Conservation (phyloP, 2,329 filamentous ascomycete species). For the Alternaria arborescens region DNA sequence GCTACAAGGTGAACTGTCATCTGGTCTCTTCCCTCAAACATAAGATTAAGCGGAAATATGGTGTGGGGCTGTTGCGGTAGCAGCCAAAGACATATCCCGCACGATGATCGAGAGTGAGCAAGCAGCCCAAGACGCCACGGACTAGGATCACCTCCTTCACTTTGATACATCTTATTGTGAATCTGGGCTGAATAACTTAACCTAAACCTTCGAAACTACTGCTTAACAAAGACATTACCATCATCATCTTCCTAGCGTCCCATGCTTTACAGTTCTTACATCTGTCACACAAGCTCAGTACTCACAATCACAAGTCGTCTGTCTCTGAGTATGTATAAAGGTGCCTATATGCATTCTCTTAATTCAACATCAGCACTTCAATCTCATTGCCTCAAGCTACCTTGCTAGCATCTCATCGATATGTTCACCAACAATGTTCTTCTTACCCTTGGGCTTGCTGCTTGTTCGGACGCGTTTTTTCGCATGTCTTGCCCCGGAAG, state of each 20-base stretch:
- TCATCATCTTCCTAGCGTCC: not conserved
- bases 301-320: not conserved
- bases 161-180: not conserved
- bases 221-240: conserved; percentile 1
- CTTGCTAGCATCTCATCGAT: not conserved
- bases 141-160: not conserved
- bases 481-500: conserved; percentile 40
- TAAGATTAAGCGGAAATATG: not conserved
- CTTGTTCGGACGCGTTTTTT: conserved; percentile 34
- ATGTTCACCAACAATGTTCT: conserved; percentile 29
- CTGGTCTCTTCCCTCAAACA: not conserved
- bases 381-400: not conserved
- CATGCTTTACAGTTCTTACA: conserved; percentile 1
- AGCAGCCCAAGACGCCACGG: not conserved
- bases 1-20: not conserved
- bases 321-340: not conserved
- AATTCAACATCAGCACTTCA: not conserved
- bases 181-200: not conserved
- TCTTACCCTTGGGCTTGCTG: conserved; percentile 23
- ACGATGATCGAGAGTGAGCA: not conserved
- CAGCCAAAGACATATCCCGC: not conserved
- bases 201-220: not conserved
- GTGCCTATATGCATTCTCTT: not conserved
- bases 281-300: not conserved
- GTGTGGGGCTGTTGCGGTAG: not conserved